Conservation (phyloP, 371 early-diverging fungal species). For the Capniomyces stellatus region DNA sequence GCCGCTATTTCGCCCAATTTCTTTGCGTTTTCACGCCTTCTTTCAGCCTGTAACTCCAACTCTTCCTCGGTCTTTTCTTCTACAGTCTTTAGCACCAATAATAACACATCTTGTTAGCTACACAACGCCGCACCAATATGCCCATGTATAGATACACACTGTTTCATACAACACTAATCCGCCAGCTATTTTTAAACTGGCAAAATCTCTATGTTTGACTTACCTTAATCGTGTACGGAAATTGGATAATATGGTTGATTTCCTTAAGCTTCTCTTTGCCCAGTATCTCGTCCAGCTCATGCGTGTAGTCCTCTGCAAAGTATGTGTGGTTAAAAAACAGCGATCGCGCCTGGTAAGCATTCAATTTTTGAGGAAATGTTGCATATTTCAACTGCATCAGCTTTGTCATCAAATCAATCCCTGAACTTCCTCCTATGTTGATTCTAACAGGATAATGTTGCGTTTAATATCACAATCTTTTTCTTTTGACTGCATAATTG, state of each 20-base stretch:
- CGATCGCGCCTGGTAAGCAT: slow-evolving; percentile 47
- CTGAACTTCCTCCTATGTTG: slow-evolving; percentile 25
- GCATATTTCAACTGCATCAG: slow-evolving; percentile 81
- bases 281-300: slow-evolving; percentile 28
- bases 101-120: slow-evolving; percentile 5
- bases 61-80: slow-evolving; percentile 69
- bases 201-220: not conserved
- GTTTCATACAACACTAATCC: no score
- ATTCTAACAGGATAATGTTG: no score
- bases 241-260: slow-evolving; percentile 20
- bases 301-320: slow-evolving; percentile 55
- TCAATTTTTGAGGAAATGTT: slow-evolving; percentile 67
- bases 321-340: slow-evolving; percentile 42
- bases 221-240: slow-evolving; percentile 20
- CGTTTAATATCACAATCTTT: no score
- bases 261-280: slow-evolving; percentile 7
- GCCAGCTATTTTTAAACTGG: no score
- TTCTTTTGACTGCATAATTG: no score
- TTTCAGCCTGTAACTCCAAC: slow-evolving; percentile 44
- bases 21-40: slow-evolving; percentile 49
- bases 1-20: slow-evolving; percentile 62
- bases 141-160: not conserved
- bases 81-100: slow-evolving; percentile 9
- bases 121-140: not conserved
- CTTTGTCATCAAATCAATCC: slow-evolving; percentile 63